A percentile compares a stretch with the other conserved stretches of the same genome.
Evolutionary conservation across 2,329 filamentous ascomycete species (phyloP).

Genomic region (Leptodontidium sp.): DNA sequence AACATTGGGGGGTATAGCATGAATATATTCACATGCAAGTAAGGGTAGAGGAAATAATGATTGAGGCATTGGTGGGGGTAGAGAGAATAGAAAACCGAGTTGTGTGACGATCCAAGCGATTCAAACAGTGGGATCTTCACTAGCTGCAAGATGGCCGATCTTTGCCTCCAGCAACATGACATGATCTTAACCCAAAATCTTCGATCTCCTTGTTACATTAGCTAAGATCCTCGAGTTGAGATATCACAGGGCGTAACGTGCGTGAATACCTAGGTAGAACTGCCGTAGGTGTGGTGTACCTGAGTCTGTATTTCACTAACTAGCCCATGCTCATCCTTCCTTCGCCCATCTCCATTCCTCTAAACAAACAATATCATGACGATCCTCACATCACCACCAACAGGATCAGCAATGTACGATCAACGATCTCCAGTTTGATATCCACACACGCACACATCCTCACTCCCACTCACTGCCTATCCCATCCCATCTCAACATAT

Average conservation of each 20-base stretch:
- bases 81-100: not conserved
- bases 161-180: too few species aligned
- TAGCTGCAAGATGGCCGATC: conserved; percentile 11
- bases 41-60: not conserved
- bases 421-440: not conserved
- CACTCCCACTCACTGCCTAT: not conserved
- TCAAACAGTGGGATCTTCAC: not conserved
- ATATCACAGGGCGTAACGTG: not conserved
- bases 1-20: not conserved
- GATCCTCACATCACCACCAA: not conserved
- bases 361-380: not conserved
- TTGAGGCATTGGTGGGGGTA: not conserved
- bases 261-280: not conserved
- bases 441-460: not conserved
- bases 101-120: not conserved
- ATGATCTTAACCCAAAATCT: too few species aligned
- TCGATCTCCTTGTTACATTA: too few species aligned
- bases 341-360: not conserved
- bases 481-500: not conserved
- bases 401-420: not conserved
- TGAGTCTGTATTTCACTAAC: not conserved
- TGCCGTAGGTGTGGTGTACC: not conserved
- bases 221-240: too few species aligned
- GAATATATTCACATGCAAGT: not conserved
- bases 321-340: not conserved